Evolutionary conservation across 106 monocot species (phyloP).

Genomic region (Allium sativum): DNA sequence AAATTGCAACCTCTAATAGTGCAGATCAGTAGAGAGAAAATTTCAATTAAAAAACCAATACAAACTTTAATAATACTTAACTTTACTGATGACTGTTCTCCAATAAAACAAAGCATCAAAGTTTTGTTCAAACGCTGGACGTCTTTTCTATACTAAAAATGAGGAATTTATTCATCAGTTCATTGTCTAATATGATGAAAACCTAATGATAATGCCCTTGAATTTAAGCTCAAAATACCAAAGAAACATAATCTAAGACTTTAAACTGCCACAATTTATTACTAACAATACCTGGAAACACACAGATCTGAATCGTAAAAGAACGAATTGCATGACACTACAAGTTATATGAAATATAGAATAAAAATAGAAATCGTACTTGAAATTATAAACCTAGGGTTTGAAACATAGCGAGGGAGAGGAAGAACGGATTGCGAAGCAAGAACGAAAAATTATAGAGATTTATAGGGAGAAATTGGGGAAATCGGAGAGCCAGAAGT

Average conservation of each 20-base stretch:
- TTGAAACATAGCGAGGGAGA: background rate
- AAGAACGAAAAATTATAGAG: background rate
- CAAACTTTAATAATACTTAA: background rate
- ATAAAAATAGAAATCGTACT: background rate
- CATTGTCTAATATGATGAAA: background rate
- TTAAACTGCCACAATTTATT: background rate
- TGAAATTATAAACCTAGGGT: slow-evolving; percentile 1
- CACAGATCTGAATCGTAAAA: background rate
- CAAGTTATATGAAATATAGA: background rate
- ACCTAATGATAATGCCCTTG: background rate
- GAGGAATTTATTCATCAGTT: background rate
- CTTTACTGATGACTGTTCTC: background rate
- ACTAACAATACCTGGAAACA: background rate
- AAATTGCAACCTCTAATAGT: too few relatives aligned
- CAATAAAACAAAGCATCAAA: background rate
- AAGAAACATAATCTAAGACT: background rate
- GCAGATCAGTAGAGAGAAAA: too few relatives aligned
- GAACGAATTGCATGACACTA: background rate
- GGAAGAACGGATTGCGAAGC: background rate
- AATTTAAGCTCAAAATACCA: background rate
- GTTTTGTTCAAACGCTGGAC: background rate
- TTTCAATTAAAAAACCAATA: too few relatives aligned
- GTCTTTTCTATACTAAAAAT: background rate
- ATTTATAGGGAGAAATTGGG: background rate
- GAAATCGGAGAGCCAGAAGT: too few relatives aligned